Conservation (phyloP, 108 stramenopile genomes). For the Poteriospumella lacustris region DNA sequence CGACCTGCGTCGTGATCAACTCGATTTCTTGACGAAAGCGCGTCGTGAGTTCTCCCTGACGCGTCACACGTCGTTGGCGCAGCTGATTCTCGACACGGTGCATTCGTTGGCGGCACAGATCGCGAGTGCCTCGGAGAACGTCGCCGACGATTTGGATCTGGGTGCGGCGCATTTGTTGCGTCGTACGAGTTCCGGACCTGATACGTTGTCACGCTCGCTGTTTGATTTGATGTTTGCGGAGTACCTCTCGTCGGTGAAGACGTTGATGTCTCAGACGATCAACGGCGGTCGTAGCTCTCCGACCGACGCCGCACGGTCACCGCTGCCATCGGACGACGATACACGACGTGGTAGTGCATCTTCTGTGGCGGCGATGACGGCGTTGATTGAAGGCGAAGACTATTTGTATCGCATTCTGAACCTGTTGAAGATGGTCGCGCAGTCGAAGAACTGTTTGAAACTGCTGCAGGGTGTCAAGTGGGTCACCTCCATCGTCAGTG, state of each 20-base stretch:
- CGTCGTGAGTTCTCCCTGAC: neutral
- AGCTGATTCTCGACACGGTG: neutral
- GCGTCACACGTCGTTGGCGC: neutral
- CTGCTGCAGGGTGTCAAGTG: neutral
- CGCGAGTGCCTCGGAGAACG: conserved; percentile 27
- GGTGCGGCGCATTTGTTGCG: conserved; percentile 33
- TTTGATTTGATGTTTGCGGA: conserved; percentile 47
- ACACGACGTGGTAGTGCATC: neutral
- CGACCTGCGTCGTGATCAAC: no score
- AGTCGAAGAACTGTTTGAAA: conserved; percentile 10
- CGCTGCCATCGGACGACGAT: no score
- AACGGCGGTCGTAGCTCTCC: no score
- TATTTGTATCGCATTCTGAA: conserved; percentile 24
- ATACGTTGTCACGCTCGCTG: conserved; percentile 43
- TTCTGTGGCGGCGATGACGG: neutral
- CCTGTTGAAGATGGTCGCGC: neutral
- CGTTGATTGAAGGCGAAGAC: conserved; percentile 10
- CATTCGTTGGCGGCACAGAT: conserved; percentile 25
- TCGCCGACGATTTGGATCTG: neutral
- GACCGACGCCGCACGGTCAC: neutral
- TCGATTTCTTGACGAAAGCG: neutral
- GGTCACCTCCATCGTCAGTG: neutral
- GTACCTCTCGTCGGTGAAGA: conserved; percentile 30
- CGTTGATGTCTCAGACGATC: no score
- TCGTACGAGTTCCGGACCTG: conserved; percentile 44